These are phyloP conservation scores for Knufia petricola DNA, from an alignment of 2,329 filamentous ascomycete genomes.

Conservation along the genomic window DNA sequence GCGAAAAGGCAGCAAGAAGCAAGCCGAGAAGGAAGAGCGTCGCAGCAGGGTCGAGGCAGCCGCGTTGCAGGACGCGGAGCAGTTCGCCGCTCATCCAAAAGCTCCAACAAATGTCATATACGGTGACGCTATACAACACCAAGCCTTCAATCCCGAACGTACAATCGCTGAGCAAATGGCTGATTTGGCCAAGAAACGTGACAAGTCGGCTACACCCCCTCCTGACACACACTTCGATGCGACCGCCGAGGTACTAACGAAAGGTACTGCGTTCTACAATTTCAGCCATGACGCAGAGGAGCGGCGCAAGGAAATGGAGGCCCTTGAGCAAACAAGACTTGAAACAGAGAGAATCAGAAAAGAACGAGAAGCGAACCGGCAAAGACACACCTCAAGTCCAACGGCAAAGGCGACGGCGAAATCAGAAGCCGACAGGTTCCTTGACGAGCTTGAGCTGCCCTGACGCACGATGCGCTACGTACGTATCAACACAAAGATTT, in stretches of 20 bases:
- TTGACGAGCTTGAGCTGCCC: conserved; percentile 41
- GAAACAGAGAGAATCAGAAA: conserved; percentile 57
- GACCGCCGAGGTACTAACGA: conserved; percentile 68
- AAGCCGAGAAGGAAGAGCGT: conserved; percentile 56
- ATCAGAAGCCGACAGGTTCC: conserved; percentile 62
- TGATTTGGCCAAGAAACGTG: conserved; percentile 64
- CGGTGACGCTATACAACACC: conserved; percentile 73
- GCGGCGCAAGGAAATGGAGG: conserved; percentile 64
- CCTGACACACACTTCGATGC: conserved; percentile 78
- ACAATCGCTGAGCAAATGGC: conserved; percentile 60
- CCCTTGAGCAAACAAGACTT: conserved; percentile 55
- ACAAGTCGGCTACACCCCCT: conserved; percentile 71
- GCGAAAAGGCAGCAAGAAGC: conserved; percentile 59
- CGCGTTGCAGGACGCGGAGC: conserved; percentile 53
- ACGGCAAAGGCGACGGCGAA: conserved; percentile 48
- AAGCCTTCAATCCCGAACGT: conserved; percentile 71
- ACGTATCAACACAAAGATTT: background rate
- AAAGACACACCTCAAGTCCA: conserved; percentile 40
- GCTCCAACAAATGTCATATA: conserved; percentile 64
- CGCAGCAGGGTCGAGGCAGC: conserved; percentile 44
- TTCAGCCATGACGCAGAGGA: conserved; percentile 68
- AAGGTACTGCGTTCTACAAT: conserved; percentile 84
- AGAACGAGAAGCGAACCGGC: conserved; percentile 48
- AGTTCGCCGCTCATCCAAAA: conserved; percentile 52
- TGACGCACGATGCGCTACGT: conserved; percentile 7